Evolutionary conservation across 2,329 filamentous ascomycete genomes (phyloP), one percentile per base, ranked within the genome.

Genomic region (Nakataea oryzae): DNA sequence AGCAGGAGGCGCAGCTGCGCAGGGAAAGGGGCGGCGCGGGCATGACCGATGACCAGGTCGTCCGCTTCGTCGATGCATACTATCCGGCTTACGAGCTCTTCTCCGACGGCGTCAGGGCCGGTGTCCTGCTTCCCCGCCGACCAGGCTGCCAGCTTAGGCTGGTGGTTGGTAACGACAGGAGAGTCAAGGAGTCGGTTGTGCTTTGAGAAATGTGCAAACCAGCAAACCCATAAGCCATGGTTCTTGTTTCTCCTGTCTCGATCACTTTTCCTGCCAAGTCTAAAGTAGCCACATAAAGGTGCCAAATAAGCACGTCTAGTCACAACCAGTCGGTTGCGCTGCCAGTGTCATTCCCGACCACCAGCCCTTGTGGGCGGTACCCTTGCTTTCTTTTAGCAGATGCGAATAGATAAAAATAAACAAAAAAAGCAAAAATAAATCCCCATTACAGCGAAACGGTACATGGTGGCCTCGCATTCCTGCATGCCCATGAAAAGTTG

Each of bases 1-100:
- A 96, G 75, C 91, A 96, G 74, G 92, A 96, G 74, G 81, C 82
- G 58, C 82, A 82, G 63, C 78, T 96, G 68, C 83, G 89, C 28
- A 77, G 77, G 9, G 75, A 80, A 27, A 88, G 83, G 66, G 91
- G 89, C 11, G 41, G 41, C 21, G 81, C 80, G 0, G 92, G 91
- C 32, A 96, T 96, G 93, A 88, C 85, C 1, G 87, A 90, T 67
- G 87, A 91, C 62, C 83, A 93, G 72, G 90, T 96, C 56, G 79
- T 85, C 62, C 78, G 81, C 58, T 96, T 96, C 72, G 89, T 86
- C 32, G 81, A 85, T 65, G 82, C 79, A 1, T 86, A 90, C 72
- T 90, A 86, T 68, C 88, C 88, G 4, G 86, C 86, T 1, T 90
- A 90, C 68, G 88, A 90, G 75, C 78, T 90, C 13, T 91, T 84